Evolutionary conservation across 768 basidiomycete genomes (phyloP).

Genomic region (Trametes elegans): DNA sequence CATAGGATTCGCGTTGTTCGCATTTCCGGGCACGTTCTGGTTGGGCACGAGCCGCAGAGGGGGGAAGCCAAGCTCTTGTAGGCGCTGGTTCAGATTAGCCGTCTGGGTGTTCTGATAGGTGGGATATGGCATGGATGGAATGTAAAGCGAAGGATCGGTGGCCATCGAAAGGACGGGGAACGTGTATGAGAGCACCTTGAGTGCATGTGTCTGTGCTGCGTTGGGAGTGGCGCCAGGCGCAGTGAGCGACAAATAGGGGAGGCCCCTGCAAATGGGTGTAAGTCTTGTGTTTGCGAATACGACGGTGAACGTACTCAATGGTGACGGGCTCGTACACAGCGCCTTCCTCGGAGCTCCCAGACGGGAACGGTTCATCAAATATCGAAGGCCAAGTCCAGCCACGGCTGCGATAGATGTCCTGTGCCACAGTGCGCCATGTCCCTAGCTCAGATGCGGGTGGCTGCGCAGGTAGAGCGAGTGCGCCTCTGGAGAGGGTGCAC

Average conservation of each 20-base stretch:
- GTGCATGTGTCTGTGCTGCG: conserved; percentile 59
- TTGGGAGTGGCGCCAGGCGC: conserved; percentile 49
- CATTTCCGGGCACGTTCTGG: conserved; percentile 31
- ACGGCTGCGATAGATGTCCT: conserved; percentile 30
- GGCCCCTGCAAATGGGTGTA: conserved; percentile 36
- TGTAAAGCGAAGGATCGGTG: conserved; percentile 2
- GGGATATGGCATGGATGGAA: conserved; percentile 32
- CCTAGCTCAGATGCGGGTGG: conserved; percentile 9
- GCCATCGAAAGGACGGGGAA: conserved; percentile 45
- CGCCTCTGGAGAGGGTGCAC: not conserved
- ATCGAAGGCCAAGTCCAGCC: conserved; percentile 45
- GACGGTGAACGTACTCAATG: conserved; percentile 28
- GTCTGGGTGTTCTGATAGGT: conserved; percentile 19
- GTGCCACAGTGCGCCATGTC: conserved; percentile 20
- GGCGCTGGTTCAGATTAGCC: conserved; percentile 52
- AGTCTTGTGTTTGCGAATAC: not conserved
- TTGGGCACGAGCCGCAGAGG: conserved; percentile 40
- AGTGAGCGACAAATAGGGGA: conserved; percentile 52
- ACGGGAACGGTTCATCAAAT: conserved; percentile 38
- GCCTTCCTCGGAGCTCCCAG: conserved; percentile 22
- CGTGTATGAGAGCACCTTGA: conserved; percentile 60
- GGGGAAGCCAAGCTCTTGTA: conserved; percentile 65
- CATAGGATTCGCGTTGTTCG: conserved; percentile 17
- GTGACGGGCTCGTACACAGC: conserved; percentile 34
- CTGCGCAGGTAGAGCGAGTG: not conserved